These are phyloP conservation scores for Heritiera littoralis DNA, from an alignment of 345 rosid species.

Conservation along the genomic window DNA sequence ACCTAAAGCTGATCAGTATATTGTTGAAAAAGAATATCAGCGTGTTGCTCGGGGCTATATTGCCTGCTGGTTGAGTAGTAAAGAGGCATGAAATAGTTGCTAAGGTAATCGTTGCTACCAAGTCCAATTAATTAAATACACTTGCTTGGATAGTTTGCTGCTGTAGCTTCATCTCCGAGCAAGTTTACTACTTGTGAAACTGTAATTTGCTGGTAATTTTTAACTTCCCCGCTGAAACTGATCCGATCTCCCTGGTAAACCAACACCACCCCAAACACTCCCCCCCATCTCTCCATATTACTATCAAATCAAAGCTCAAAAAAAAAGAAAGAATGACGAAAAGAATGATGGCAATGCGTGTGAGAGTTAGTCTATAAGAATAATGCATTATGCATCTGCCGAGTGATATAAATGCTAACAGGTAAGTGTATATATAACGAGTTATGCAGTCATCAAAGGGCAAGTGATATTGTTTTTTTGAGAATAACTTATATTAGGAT, in stretches of 20 bases:
- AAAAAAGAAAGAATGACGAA: background rate
- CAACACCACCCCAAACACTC: slow-evolving; percentile 22
- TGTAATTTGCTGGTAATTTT: slow-evolving; percentile 53
- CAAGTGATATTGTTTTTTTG: background rate
- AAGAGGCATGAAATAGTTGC: slow-evolving; percentile 86
- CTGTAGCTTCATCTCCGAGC: slow-evolving; percentile 55
- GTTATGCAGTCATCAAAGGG: background rate
- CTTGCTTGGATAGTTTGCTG: slow-evolving; percentile 56
- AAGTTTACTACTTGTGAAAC: slow-evolving; percentile 56
- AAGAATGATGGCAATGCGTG: background rate
- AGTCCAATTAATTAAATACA: slow-evolving; percentile 74
- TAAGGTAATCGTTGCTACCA: slow-evolving; percentile 97
- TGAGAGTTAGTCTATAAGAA: background rate
- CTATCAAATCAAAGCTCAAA: background rate
- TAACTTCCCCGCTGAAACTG: slow-evolving; percentile 70
- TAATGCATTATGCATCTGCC: background rate
- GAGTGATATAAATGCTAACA: slow-evolving; percentile 10
- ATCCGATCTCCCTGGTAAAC: slow-evolving; percentile 66
- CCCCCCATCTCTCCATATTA: slow-evolving; percentile 41
- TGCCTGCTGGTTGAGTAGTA: slow-evolving; percentile 52
- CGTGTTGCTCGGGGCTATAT: slow-evolving; percentile 57
- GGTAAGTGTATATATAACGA: slow-evolving; percentile 31
- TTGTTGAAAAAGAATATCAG: slow-evolving; percentile 55
- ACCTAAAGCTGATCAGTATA: slow-evolving; percentile 67
- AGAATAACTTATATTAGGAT: too few species aligned